Evolutionary conservation across 2,329 filamentous ascomycete genomes (phyloP), one percentile per base, ranked within the genome.

Genomic region (Alternaria sp.): DNA sequence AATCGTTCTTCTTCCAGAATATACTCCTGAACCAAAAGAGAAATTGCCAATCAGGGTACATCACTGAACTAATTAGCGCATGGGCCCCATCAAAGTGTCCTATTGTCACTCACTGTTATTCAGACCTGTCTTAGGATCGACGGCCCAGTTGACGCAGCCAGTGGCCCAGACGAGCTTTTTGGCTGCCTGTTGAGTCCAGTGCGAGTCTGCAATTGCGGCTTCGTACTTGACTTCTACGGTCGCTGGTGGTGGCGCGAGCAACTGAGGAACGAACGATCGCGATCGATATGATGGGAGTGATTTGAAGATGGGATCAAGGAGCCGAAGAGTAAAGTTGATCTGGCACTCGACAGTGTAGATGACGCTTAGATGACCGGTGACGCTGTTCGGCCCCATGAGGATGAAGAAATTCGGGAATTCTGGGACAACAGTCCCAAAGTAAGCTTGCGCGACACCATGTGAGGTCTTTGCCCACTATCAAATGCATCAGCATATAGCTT

Each of bases 1-100:
- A 79, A 41, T 82, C 80, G 2, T 61, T 56, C 66, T 69, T 77
- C 1, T 70, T 68, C 39, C 80, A 73, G 52, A 83, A 83, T 1
- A 84, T 63, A 52, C 80, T 84, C 13, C 82, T 67, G 17, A 78
- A 52, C 81, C 82, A 85, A 58, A 79, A 84, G 51, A 75, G 71
- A 54, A 78, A 83, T 66, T 84, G 81, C 76, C 79, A 84, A 46
- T 83, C 80, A 0, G 82, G 83, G 61, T 83, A 85, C 77, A 85
- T 82, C 65, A 81, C 60, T 62, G n/a, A 3, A 10, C 4, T 9
- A 8, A 21, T 61, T 34, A 58, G 51, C n/a, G 17, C 7, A 31
- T 24, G 28, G 36, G n/a, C 37, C 31, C n/a, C 5, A 13, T 2
- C 8, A 28, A 13, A 21, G 13, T 24, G 10, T 23, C 14, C 23